phyloP scores from a whole-genome alignment of 805 yeast genomes.

The Candida palmyrensis region DNA sequence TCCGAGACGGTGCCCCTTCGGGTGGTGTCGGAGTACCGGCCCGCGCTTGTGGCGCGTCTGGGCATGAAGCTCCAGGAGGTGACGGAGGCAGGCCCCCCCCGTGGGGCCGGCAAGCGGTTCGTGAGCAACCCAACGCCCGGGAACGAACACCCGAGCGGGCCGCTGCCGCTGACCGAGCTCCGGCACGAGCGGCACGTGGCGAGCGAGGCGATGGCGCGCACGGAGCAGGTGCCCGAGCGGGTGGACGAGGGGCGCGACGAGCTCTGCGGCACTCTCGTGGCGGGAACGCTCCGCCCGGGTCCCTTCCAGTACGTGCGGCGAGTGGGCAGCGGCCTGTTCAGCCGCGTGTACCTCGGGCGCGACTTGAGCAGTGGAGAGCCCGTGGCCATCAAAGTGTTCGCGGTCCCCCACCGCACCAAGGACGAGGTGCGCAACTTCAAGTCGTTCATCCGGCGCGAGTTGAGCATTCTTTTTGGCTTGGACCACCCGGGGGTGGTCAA shows the following conservation, averaged over 20 bases:
- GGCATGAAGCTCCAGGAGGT: slow-evolving; percentile 1
- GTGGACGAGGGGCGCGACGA: neutral
- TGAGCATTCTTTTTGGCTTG: slow-evolving; percentile 50
- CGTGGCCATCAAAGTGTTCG: slow-evolving; percentile 70
- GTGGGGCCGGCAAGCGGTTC: slow-evolving; percentile 2
- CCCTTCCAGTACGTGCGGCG: slow-evolving; percentile 8
- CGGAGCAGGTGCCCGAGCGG: too few species aligned
- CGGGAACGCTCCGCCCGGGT: neutral
- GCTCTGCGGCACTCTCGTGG: neutral
- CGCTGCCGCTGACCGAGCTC: too few species aligned
- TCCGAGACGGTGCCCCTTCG: too few species aligned
- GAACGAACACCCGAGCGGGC: too few species aligned
- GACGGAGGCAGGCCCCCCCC: neutral
- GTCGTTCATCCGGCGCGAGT: slow-evolving; percentile 52
- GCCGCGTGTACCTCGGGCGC: slow-evolving; percentile 53
- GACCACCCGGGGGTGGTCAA: slow-evolving; percentile 68
- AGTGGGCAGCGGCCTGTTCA: slow-evolving; percentile 67
- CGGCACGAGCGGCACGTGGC: too few species aligned
- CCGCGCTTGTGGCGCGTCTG: slow-evolving; percentile 1
- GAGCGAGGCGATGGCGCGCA: too few species aligned
- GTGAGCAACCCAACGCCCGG: neutral
- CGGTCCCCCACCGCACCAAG: slow-evolving; percentile 27
- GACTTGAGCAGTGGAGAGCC: slow-evolving; percentile 8
- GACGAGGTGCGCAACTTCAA: slow-evolving; percentile 25
- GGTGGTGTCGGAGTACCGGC: slow-evolving; percentile 2